These are phyloP conservation scores for Quercus robur DNA, from an alignment of 306 rosid genomes.

Conservation along the genomic window DNA sequence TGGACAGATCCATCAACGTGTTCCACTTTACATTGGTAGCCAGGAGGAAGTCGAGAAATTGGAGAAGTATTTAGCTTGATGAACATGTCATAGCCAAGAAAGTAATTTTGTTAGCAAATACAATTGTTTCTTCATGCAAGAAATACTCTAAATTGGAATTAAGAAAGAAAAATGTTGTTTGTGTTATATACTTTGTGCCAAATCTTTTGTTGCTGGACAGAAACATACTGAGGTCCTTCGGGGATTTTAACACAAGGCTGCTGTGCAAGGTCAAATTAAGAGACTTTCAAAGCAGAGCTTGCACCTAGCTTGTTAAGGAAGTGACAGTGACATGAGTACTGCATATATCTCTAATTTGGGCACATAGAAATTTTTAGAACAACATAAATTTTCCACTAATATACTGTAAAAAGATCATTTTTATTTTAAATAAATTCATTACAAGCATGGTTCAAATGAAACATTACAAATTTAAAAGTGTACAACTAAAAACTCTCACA, in stretches of 20 bases:
- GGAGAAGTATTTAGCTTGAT: constrained; percentile 81
- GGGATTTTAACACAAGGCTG: too few species aligned
- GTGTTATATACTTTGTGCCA: background rate
- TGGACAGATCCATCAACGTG: constrained; percentile 88
- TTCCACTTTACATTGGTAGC: constrained; percentile 92
- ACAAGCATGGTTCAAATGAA: too few species aligned
- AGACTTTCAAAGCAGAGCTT: background rate
- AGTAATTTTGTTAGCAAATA: constrained; percentile 12
- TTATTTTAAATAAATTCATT: too few species aligned
- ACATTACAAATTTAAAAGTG: too few species aligned
- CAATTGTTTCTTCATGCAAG: constrained; percentile 3
- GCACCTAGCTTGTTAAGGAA: background rate
- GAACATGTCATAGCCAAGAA: constrained; percentile 13
- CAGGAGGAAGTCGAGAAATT: constrained; percentile 84
- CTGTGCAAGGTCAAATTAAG: too few species aligned
- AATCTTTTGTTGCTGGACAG: constrained; percentile 6
- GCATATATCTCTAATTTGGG: background rate
- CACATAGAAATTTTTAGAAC: too few species aligned
- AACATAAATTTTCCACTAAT: too few species aligned
- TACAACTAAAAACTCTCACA: too few species aligned
- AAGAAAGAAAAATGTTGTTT: background rate
- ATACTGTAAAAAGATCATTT: too few species aligned
- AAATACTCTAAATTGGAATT: constrained; percentile 17
- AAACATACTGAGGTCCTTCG: background rate
- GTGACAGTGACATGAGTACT: background rate